Conservation (phyloP, 768 basidiomycete species). For the Imleria badia region DNA sequence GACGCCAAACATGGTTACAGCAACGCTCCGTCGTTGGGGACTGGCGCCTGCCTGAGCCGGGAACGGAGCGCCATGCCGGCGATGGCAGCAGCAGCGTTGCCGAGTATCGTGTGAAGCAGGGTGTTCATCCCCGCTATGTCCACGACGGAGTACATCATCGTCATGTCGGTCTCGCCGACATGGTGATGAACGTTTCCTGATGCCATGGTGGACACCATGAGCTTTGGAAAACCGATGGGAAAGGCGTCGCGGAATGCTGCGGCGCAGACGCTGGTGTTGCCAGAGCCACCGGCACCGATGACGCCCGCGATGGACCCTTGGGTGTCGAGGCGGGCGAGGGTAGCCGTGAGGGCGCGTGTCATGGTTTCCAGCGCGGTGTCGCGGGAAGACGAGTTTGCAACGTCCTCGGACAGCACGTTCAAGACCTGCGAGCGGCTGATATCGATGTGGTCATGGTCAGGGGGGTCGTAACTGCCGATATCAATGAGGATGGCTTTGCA, state of each 20-base stretch:
- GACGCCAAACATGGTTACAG: constrained; percentile 31
- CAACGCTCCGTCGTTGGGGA: constrained; percentile 7
- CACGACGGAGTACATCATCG: constrained; percentile 34
- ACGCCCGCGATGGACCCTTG: constrained; percentile 19
- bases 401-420: not conserved
- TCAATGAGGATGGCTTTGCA: constrained; percentile 31
- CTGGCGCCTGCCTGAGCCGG: not conserved
- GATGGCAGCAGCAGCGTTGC: constrained; percentile 30
- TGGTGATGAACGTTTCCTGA: constrained; percentile 26
- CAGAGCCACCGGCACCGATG: constrained; percentile 25
- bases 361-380: constrained; percentile 13
- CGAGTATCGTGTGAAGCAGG: constrained; percentile 20
- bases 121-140: constrained; percentile 31
- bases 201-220: constrained; percentile 33
- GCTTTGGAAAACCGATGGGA: constrained; percentile 31
- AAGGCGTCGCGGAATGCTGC: constrained; percentile 22
- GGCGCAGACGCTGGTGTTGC: constrained; percentile 26
- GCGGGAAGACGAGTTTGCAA: constrained; percentile 7
- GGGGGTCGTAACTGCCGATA: constrained; percentile 19
- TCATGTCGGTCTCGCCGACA: constrained; percentile 32
- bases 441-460: constrained; percentile 15
- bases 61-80: constrained; percentile 24
- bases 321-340: constrained; percentile 14
- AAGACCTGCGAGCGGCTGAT: constrained; percentile 23
- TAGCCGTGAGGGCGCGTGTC: constrained; percentile 18